Evolutionary conservation across 331 rosid genomes (phyloP), one percentile per base, ranked within the genome.

Genomic region (Telfairia occidentalis): DNA sequence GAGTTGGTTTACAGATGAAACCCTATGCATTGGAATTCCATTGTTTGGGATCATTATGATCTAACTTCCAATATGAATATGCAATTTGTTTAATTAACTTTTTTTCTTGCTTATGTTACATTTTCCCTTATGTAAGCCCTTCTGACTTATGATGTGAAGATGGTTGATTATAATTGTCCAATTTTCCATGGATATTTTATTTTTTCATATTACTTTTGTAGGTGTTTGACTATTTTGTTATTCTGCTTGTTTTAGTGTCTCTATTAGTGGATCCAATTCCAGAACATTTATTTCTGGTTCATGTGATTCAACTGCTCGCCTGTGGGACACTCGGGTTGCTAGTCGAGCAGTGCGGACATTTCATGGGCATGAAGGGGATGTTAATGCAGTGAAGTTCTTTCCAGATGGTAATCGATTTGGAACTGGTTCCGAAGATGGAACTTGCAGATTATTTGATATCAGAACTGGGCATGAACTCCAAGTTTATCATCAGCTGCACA

Each of bases 261-360:
- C 98, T 34, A 91, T 94, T 82, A 88, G 81, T 83, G 95, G 92
- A 79, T 77, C 87, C 85, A 93, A 85, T 87, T 81, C 92, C 38
- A 90, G 87, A 85, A 57, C 84, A 87, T 94, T 94, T 72, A 88
- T 91, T 28, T 94, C 98, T 72, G 98, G 98, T 83, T 94, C 98
- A 21, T 91, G 97, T 88, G 98, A 94, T 75, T 61, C 81, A 60
- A 94, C 98, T 72, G 95, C 92, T 34, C 89, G 97, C 74, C 82
- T 94, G 87, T 94, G 98, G 98, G 98, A 94, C 84, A 87, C 97
- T 76, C 98, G 95, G n/a, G 96, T 94, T 50, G 97, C 98, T 74
- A 94, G 98, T 85, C 95, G 97, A 81, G 97, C 98, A 34, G 91
- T 91, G 78, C 85, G 83, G 77, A 94, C 97, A 1, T 94, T 91